Base-by-base conservation (phyloP, 345 rosid species). In the Arabidopsis arenosa region DNA sequence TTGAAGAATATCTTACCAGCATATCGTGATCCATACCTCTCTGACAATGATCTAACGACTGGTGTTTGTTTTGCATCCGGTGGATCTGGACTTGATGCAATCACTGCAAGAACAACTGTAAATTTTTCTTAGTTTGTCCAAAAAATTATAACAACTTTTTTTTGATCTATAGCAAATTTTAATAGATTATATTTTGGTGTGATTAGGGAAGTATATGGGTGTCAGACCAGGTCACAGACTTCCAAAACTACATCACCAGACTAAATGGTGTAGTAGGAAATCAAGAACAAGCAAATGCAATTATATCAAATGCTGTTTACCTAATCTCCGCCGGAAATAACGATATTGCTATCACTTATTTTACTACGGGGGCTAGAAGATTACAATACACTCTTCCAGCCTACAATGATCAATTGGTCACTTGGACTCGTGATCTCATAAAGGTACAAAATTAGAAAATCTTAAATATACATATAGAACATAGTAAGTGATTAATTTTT, bases 321-420 rank as follows among this genome's bases (percentile, higher is more conserved):
- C 3, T 85, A 2, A 75, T 85, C 7, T 81, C 83, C 6, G 75
- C 83, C 0, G 87, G 91, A 6, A 88, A 83, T 71, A 77, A 88
- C 15, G 96, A 90, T 85, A 80, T 90, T 23, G 92, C 85, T 6
- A 82, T 80, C 68, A 84, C 79, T 5, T 90, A 86, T 74, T 61
- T 76, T 56, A 26, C 61, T 37, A 55, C 44, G 5, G 0, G 5
- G 7, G 21, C 53, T 44, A 64, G 80, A 70, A 64, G 47, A 15
- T 28, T 63, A 2, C 55, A 70, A 48, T 63, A 63, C 72, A 39
- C 72, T 63, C 5, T 57, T 63, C 7, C 72, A 30, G 60, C 14
- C 0, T 77, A 77, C 52, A 71, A 72, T 40, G 80, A 77, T 71
- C 76, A 12, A 2, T 43, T 77, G 28, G 66, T 77, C 54, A 28